phyloP scores from a whole-genome alignment of 176 grass and related monocot genomes.

The Oropetium thomaeum region DNA sequence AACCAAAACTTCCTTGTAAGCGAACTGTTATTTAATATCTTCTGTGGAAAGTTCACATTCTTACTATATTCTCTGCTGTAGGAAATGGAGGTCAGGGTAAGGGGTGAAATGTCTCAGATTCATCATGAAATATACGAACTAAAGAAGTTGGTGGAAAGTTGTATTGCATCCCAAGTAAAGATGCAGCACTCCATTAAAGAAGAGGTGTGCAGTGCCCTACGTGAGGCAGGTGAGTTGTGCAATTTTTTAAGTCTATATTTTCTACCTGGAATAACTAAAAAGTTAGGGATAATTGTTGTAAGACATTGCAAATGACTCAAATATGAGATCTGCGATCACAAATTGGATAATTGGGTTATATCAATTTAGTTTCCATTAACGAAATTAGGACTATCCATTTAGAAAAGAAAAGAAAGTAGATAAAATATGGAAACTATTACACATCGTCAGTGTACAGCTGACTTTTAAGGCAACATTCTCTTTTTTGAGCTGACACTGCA shows the following conservation, averaged over 20 bases:
- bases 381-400: not conserved
- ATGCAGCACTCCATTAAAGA: conserved; percentile 78
- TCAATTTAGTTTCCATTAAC: not conserved
- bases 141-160: conserved; percentile 74
- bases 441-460: not conserved
- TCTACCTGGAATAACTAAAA: not conserved
- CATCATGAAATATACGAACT: conserved; percentile 87
- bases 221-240: conserved; percentile 61
- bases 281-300: too few species aligned
- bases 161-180: conserved; percentile 83
- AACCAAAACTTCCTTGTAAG: conserved; percentile 50
- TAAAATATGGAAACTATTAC: not conserved
- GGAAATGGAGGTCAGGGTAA: conserved; percentile 64
- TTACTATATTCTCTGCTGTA: conserved; percentile 39
- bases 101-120: conserved; percentile 74
- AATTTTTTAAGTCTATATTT: conserved; percentile 7
- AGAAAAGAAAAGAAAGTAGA: not conserved
- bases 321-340: too few species aligned
- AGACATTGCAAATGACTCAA: too few species aligned
- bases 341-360: too few species aligned
- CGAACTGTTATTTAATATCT: conserved; percentile 29
- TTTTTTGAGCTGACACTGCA: conserved; percentile 20
- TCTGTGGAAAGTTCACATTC: conserved; percentile 11
- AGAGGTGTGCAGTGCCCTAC: conserved; percentile 71
- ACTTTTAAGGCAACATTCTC: not conserved